Base-by-base conservation (phyloP, 2,329 filamentous ascomycete genomes). In the Dendryphion nanum region DNA sequence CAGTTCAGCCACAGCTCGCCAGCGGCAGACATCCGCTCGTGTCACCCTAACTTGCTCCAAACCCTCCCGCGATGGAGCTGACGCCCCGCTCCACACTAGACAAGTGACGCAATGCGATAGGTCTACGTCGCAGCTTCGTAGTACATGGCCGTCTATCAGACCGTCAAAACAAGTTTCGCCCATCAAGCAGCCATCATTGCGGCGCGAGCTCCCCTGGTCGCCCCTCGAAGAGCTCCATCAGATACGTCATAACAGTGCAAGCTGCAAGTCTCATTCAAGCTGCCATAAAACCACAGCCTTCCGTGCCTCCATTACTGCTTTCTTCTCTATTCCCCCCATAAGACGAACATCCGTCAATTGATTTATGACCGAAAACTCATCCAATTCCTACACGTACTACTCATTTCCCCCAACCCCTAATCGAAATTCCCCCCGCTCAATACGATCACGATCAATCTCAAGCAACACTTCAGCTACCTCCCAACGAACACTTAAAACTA, bases 331-430 rank as follows among this genome's bases (percentile, higher is more conserved):
- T 61, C 16, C 53, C 32, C 12, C 37, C 41, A 41, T 43, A 57
- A 61, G 55, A 58, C 56, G 57, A 59, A 40, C 50, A 44, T 50
- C 59, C 59, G 59, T 63, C 59, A 58, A 60, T 50, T 52, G 56
- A 65, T 72, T 70, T 63, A 75, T 75, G 72, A 70, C 68, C 56
- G 67, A 66, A 57, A 68, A 71, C 50, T 68, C 68, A 36, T 64
- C 63, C 45, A 64, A 66, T 52, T 66, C 64, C 51, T 75, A 75
- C 68, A 67, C 69, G 38, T 75, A 74, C 60, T 75, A 73, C 57
- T 73, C 72, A 44, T 75, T 75, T 43, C 71, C 72, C 54, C 70
- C 68, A 37, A 73, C 72, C 33, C 71, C 72, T 38, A 72, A 65
- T 47, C 64, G 70, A 55, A 59, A 61, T 47, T 64, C 62, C 46